These are phyloP conservation scores for Coccinonectria pachysandricola DNA, from an alignment of 2,329 filamentous ascomycete species.

Conservation along the genomic window DNA sequence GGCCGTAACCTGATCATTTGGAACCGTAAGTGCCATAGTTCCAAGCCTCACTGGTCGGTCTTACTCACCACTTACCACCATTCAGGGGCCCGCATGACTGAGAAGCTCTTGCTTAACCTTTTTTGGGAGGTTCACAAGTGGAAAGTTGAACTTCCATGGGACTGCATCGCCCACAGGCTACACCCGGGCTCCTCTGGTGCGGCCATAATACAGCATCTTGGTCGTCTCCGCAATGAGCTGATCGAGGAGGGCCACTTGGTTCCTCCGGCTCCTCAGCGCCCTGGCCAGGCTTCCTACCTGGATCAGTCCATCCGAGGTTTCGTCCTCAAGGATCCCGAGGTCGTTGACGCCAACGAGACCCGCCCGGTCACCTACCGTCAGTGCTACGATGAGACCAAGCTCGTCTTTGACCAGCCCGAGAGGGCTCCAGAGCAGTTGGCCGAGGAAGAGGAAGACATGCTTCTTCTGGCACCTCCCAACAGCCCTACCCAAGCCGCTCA, in stretches of 20 bases:
- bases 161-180: constrained; percentile 29
- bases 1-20: constrained; percentile 32
- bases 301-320: constrained; percentile 24
- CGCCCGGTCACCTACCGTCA: too few species aligned
- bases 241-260: constrained; percentile 31
- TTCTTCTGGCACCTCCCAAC: too few species aligned
- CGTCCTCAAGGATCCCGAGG: constrained; percentile 20
- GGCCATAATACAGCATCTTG: constrained; percentile 28
- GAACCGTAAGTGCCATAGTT: constrained; percentile 26
- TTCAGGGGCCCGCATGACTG: constrained; percentile 34
- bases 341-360: too few species aligned
- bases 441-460: too few species aligned
- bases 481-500: too few species aligned
- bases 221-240: constrained; percentile 24
- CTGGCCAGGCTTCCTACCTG: constrained; percentile 6
- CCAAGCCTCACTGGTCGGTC: not conserved
- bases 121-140: constrained; percentile 28
- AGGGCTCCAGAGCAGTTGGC: too few species aligned
- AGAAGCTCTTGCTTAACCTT: constrained; percentile 32
- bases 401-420: too few species aligned
- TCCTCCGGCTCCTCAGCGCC: constrained; percentile 25
- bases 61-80: constrained; percentile 2
- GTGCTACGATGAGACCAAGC: too few species aligned
- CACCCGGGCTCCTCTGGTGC: constrained; percentile 30
- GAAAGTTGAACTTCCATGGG: constrained; percentile 28